Evolutionary conservation across 2,329 filamentous ascomycete species (phyloP).

Genomic region (Didymella pomorum): DNA sequence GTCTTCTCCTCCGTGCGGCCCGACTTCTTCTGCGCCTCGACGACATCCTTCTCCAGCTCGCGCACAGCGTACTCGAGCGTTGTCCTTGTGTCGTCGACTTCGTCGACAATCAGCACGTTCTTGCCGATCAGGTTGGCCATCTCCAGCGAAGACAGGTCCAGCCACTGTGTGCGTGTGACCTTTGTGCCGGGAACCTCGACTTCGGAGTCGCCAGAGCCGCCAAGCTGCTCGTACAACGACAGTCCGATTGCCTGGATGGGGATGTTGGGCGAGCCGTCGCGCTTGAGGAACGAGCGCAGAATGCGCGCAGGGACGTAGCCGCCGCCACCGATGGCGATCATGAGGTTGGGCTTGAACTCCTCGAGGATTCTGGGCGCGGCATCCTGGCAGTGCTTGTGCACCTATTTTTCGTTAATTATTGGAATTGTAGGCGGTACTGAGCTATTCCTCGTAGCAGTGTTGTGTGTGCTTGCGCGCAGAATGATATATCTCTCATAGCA

Average conservation of each 20-base stretch:
- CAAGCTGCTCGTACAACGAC: conserved; percentile 91
- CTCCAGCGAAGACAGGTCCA: conserved; percentile 85
- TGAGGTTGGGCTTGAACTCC: conserved; percentile 90
- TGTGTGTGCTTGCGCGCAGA: not conserved
- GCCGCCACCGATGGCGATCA: conserved; percentile 97
- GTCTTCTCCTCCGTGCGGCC: conserved; percentile 77
- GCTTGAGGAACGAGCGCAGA: conserved; percentile 93
- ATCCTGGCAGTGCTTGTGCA: conserved; percentile 96
- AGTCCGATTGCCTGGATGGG: conserved; percentile 99
- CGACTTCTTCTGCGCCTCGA: conserved; percentile 76
- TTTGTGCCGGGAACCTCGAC: conserved; percentile 87
- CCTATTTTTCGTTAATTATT: conserved; percentile 61
- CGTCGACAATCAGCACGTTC: conserved; percentile 90
- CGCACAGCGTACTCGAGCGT: conserved; percentile 93
- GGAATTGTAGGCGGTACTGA: conserved; percentile 13
- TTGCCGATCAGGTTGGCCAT: conserved; percentile 91
- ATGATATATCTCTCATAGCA: not conserved
- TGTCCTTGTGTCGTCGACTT: conserved; percentile 94
- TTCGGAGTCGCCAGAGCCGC: conserved; percentile 65
- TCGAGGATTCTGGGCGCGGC: conserved; percentile 82
- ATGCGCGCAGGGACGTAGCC: conserved; percentile 98
- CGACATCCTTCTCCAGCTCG: conserved; percentile 94
- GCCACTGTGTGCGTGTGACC: conserved; percentile 97
- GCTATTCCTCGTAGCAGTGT: not conserved
- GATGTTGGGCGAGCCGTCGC: conserved; percentile 86